Conservation (phyloP, 805 yeast species). For the Spathaspora passalidarum region DNA sequence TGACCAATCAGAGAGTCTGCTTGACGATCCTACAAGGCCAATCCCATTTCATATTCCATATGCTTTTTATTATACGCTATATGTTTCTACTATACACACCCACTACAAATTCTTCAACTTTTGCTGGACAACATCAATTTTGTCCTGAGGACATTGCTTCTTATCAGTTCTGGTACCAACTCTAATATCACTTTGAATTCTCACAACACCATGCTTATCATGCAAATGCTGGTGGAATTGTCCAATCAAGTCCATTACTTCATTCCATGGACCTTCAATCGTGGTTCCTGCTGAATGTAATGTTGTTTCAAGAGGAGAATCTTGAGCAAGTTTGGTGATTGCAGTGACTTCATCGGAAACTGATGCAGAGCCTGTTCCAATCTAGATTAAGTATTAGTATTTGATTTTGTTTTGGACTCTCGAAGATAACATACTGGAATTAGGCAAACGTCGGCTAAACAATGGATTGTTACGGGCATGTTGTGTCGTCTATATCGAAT, state of each 20-base stretch:
- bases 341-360: conserved; percentile 78
- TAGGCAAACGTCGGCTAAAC: conserved; percentile 83
- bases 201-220: conserved; percentile 57
- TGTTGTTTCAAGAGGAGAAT: conserved; percentile 60
- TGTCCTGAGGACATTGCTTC: conserved; percentile 67
- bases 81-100: background rate
- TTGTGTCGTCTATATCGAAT: background rate
- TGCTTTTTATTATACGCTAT: background rate
- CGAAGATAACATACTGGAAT: conserved; percentile 48
- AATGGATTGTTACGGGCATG: conserved; percentile 45
- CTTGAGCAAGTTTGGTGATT: conserved; percentile 61
- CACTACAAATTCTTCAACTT: conserved; percentile 28
- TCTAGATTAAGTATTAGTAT: conserved; percentile 30
- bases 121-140: conserved; percentile 59
- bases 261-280: conserved; percentile 89
- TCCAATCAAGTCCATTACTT: conserved; percentile 78
- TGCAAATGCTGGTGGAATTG: conserved; percentile 73
- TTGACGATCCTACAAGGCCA: too few relatives aligned
- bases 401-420: conserved; percentile 1
- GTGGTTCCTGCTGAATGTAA: conserved; percentile 93
- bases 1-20: too few relatives aligned
- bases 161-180: conserved; percentile 84
- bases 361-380: conserved; percentile 76
- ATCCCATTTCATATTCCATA: too few relatives aligned
- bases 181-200: conserved; percentile 84